Conservation (phyloP, 345 rosid genomes). For the Citrus hindsii region DNA sequence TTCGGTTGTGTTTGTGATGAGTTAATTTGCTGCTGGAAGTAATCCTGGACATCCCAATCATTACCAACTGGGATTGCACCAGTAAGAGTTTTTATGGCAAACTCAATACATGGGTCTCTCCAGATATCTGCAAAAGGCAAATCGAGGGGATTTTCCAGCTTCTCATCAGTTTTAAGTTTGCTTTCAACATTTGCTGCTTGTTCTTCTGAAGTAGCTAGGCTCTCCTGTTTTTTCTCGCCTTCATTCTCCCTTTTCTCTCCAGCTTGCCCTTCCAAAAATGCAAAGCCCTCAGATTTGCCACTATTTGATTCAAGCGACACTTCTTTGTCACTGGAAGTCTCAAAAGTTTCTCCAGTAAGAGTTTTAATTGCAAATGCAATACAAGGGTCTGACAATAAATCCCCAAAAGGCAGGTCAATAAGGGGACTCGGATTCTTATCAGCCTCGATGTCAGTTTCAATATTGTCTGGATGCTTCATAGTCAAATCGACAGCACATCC, state of each 20-base stretch:
- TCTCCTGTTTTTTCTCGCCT: conserved; percentile 14
- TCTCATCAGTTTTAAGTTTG: conserved; percentile 17
- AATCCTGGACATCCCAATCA: conserved; percentile 32
- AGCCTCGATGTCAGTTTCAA: conserved; percentile 12
- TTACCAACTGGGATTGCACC: conserved; percentile 69
- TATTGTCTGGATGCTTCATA: background rate
- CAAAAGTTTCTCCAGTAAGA: conserved; percentile 64
- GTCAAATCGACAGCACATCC: conserved; percentile 12
- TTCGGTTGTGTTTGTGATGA: conserved; percentile 34
- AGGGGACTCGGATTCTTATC: conserved; percentile 26
- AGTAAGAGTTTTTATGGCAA: conserved; percentile 85
- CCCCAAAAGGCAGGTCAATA: conserved; percentile 58
- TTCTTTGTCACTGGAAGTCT: conserved; percentile 29
- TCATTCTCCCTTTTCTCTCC: conserved; percentile 15
- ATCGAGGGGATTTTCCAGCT: conserved; percentile 24
- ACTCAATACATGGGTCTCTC: conserved; percentile 93
- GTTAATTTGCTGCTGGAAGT: conserved; percentile 31
- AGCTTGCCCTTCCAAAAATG: conserved; percentile 16
- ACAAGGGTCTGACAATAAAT: conserved; percentile 87
- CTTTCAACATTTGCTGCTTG: conserved; percentile 17
- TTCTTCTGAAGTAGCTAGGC: conserved; percentile 16
- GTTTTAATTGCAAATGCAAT: conserved; percentile 96
- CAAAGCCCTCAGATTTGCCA: conserved; percentile 14
- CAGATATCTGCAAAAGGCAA: conserved; percentile 47
- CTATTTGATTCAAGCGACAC: conserved; percentile 33